These are phyloP conservation scores for Lachancea kluyveri DNA, from an alignment of 805 yeast species.

Conservation along the genomic window DNA sequence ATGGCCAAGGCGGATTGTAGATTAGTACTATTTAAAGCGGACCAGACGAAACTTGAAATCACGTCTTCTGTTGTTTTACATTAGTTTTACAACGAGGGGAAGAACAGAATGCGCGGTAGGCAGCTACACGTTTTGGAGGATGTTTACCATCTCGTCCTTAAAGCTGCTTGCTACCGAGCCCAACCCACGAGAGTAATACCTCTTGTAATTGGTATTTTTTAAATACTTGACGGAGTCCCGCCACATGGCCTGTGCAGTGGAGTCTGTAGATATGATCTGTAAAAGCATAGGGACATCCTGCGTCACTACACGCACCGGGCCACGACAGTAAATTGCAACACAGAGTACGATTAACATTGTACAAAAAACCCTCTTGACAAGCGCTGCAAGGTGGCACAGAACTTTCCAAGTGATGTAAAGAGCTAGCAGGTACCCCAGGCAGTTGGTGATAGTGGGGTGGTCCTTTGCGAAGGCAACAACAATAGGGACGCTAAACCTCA, in stretches of 20 bases:
- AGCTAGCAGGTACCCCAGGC: conserved; percentile 15
- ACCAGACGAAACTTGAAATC: no score
- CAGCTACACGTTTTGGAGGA: no score
- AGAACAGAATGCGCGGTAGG: no score
- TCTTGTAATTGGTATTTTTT: no score
- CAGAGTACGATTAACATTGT: conserved; percentile 13
- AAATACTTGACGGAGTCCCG: background rate
- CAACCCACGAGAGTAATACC: no score
- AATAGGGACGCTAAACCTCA: conserved; percentile 16
- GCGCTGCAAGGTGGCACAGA: conserved; percentile 25
- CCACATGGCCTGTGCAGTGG: conserved; percentile 3
- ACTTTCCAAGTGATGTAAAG: conserved; percentile 24
- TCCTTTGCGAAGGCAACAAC: conserved; percentile 19
- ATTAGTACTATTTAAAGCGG: no score
- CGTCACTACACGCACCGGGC: conserved; percentile 12
- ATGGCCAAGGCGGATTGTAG: no score
- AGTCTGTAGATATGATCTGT: conserved; percentile 2
- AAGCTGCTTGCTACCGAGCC: no score
- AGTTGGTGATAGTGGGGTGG: conserved; percentile 29
- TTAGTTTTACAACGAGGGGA: no score
- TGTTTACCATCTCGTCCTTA: no score
- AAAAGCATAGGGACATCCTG: conserved; percentile 4
- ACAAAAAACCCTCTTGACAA: conserved; percentile 23
- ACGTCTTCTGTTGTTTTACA: no score
- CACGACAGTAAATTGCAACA: conserved; percentile 31